These are phyloP conservation scores for Pulicaria dysenterica DNA, from an alignment of 129 eudicot genomes.

Conservation along the genomic window DNA sequence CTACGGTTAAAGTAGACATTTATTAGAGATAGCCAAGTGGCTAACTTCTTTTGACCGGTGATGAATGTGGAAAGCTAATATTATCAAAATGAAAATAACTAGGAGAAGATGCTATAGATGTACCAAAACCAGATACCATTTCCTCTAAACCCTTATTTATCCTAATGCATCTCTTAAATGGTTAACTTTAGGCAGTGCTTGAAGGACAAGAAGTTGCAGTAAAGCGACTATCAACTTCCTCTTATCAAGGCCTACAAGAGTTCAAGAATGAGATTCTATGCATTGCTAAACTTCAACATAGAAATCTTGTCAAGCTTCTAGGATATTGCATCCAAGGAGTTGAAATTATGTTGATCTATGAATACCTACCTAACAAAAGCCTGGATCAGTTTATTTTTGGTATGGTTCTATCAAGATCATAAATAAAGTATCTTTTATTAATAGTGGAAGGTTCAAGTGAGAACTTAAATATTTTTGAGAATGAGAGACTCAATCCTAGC, in stretches of 20 bases:
- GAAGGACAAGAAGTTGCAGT: slow-evolving; percentile 47
- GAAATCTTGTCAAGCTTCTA: slow-evolving; percentile 51
- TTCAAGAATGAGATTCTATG: slow-evolving; percentile 42
- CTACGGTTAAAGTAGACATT: too few species aligned
- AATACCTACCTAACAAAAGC: slow-evolving; percentile 50
- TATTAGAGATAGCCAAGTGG: too few species aligned
- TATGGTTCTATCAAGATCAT: slow-evolving; percentile 15
- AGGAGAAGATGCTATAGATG: too few species aligned
- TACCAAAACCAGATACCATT: too few species aligned
- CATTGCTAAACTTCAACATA: slow-evolving; percentile 51
- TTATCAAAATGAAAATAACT: too few species aligned
- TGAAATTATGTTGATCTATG: slow-evolving; percentile 42
- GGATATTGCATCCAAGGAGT: slow-evolving; percentile 44
- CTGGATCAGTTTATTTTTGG: slow-evolving; percentile 47
- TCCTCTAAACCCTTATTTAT: too few species aligned
- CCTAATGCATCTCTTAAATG: too few species aligned
- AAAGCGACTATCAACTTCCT: slow-evolving; percentile 38
- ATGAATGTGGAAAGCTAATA: too few species aligned
- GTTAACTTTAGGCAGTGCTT: slow-evolving; percentile 4
- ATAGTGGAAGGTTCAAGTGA: too few species aligned
- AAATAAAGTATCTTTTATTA: background rate
- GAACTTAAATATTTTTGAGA: too few species aligned
- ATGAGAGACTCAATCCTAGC: too few species aligned
- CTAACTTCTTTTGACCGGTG: too few species aligned
- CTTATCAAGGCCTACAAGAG: slow-evolving; percentile 47